A percentile compares a stretch with the other conserved stretches of the same genome.
These are phyloP conservation scores for Fusarium nanum DNA, from an alignment of 2,329 filamentous ascomycete genomes.

Conservation along the genomic window DNA sequence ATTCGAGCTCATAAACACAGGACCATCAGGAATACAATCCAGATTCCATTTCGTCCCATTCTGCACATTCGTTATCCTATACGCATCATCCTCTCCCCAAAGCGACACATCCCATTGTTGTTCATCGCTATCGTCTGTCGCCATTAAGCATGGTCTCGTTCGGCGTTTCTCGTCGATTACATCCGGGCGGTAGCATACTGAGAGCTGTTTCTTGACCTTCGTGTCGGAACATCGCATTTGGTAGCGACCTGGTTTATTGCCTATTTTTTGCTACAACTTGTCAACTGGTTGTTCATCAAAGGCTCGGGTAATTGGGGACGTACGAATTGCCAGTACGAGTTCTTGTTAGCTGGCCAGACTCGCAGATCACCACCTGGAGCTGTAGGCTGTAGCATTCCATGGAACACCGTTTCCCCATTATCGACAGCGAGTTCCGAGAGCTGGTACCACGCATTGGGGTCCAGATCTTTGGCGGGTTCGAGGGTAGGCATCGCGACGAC, in stretches of 20 bases:
- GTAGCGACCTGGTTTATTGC: constrained; percentile 47
- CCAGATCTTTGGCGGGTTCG: constrained; percentile 43
- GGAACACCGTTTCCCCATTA: constrained; percentile 41
- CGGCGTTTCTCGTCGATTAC: constrained; percentile 42
- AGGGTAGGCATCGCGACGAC: constrained; percentile 8
- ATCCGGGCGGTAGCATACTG: constrained; percentile 43
- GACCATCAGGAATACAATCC: constrained; percentile 49
- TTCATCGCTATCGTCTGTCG: constrained; percentile 40
- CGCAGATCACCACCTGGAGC: constrained; percentile 32
- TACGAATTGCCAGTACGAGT: constrained; percentile 36
- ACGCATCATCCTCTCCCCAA: constrained; percentile 47
- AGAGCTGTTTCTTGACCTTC: constrained; percentile 47
- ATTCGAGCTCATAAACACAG: constrained; percentile 49
- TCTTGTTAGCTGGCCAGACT: constrained; percentile 28
- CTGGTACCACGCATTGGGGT: constrained; percentile 53
- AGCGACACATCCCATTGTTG: constrained; percentile 52
- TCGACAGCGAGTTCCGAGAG: constrained; percentile 53
- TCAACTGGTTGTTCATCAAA: background rate
- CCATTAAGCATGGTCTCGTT: constrained; percentile 48
- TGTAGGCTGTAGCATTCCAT: constrained; percentile 34
- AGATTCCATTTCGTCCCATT: constrained; percentile 51
- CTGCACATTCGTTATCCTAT: constrained; percentile 47
- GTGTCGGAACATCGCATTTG: constrained; percentile 47
- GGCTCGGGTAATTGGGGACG: background rate
- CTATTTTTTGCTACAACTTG: constrained; percentile 45